Base-by-base conservation (phyloP, 2,329 filamentous ascomycete genomes). In the Penicillium sp. region DNA sequence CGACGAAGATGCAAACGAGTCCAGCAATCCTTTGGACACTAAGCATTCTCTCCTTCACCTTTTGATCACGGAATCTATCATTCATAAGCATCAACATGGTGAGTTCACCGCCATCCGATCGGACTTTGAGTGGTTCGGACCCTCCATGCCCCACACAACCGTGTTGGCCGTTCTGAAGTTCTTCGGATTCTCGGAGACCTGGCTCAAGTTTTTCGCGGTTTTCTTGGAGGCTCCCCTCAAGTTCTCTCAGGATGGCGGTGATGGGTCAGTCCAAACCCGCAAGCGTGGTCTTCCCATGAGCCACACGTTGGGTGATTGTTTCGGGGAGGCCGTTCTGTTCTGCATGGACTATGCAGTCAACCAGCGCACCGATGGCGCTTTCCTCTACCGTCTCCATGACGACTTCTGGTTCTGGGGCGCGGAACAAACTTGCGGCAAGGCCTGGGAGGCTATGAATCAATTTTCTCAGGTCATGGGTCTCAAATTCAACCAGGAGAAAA, bases 321-420 rank as follows among this genome's bases (percentile, higher is more conserved):
- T 88, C 50, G 82, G 84, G 0, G 87, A 89, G 65, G 71, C 77
- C 0, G 72, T 86, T 0, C 71, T 89, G 0, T 89, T 89, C 63
- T 85, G 83, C 55, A 80, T 89, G 60, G 86, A 89, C 63, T 85
- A 84, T 62, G 78, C 85, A 0, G 79, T 89, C 52, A 88, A 87
- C 53, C 79, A 83, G 55, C 71, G 74, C 1, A 84, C 85, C 0
- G 57, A 73, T 5, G 84, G 84, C 0, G 72, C 74, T 1, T 74
- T 78, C n/a, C 69, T 88, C 10, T 86, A 86, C 66, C 82, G 86
- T 11, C 75, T 87, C 36, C 81, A 87, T 48, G 86, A 88, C 58
- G 85, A 88, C 59, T 77, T 88, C 48, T 89, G 85, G 86, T 85
- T 88, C 65, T 88, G 85, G 85, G 79, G 81, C 8, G 76, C 83